A percentile compares a stretch with the other conserved stretches of the same genome.
Conservation (phyloP, 176 grass and related monocot species). For the Microstegium vimineum region DNA sequence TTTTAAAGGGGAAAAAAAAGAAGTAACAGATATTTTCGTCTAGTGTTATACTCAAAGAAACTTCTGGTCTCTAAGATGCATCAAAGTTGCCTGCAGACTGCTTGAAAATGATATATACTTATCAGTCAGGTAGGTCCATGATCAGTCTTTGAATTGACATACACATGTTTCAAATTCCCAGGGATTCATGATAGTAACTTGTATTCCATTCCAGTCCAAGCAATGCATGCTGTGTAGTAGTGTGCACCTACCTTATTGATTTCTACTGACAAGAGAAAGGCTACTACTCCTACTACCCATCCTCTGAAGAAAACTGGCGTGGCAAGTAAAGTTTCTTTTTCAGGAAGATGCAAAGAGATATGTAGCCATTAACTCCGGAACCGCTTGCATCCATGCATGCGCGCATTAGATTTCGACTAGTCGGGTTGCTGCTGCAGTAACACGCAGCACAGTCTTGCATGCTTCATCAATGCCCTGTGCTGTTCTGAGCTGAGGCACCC, state of each 20-base stretch:
- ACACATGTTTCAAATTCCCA: too few relatives aligned
- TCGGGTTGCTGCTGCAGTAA: conserved; percentile 44
- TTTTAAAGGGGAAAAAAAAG: neutral
- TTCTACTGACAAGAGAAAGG: conserved; percentile 23
- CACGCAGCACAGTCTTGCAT: conserved; percentile 28
- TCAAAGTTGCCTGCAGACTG: neutral
- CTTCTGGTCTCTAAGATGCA: neutral
- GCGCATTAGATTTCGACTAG: conserved; percentile 46
- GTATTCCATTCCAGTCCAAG: neutral
- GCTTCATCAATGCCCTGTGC: conserved; percentile 42
- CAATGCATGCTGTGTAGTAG: neutral
- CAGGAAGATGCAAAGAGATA: conserved; percentile 50
- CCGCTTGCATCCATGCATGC: conserved; percentile 34
- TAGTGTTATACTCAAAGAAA: neutral
- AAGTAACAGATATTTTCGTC: neutral
- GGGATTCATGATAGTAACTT: neutral
- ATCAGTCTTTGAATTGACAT: too few relatives aligned
- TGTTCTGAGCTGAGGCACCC: conserved; percentile 24
- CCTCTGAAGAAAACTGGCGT: conserved; percentile 24
- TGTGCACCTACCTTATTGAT: conserved; percentile 37
- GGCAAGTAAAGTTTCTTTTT: conserved; percentile 25
- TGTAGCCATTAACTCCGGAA: conserved; percentile 41
- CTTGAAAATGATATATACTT: conserved; percentile 5
- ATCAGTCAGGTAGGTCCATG: too few relatives aligned
- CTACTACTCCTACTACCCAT: conserved; percentile 13